Evolutionary conservation across 257 asterid species (phyloP).

Genomic region (Lantana camara): DNA sequence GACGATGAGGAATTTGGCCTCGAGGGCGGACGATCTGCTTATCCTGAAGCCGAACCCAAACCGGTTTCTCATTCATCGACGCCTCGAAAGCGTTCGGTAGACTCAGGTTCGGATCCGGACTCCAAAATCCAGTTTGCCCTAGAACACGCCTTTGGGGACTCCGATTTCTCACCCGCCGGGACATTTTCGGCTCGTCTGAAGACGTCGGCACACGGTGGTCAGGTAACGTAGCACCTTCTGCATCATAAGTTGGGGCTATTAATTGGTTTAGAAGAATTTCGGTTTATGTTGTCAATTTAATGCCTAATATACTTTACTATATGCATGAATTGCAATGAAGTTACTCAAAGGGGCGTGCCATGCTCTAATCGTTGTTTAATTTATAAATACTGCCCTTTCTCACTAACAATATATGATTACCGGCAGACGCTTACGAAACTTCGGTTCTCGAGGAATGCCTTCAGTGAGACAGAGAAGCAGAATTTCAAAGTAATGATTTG

Average conservation of each 20-base stretch:
- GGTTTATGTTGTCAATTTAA: neutral
- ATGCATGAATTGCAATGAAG: neutral
- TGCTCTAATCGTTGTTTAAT: neutral
- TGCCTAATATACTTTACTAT: neutral
- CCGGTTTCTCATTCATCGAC: slow-evolving; percentile 39
- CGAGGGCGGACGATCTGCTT: slow-evolving; percentile 62
- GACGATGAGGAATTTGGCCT: slow-evolving; percentile 93
- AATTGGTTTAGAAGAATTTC: neutral
- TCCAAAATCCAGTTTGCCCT: slow-evolving; percentile 79
- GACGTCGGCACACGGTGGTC: slow-evolving; percentile 73
- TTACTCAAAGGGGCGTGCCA: neutral
- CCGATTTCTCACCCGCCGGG: slow-evolving; percentile 87
- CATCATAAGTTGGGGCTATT: neutral
- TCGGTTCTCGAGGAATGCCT: slow-evolving; percentile 78
- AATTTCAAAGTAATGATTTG: slow-evolving; percentile 59
- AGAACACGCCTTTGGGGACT: slow-evolving; percentile 91
- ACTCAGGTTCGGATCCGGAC: slow-evolving; percentile 62
- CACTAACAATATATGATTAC: slow-evolving; percentile 10
- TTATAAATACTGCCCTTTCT: slow-evolving; percentile 1
- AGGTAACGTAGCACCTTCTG: slow-evolving; percentile 47
- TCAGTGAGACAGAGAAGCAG: slow-evolving; percentile 69
- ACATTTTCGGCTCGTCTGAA: slow-evolving; percentile 89
- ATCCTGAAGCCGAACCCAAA: slow-evolving; percentile 33
- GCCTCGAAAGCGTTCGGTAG: slow-evolving; percentile 46
- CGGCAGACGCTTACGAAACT: slow-evolving; percentile 93